phyloP scores from a whole-genome alignment of 495 filamentous ascomycete genomes.

The Trichoderma asperelloides region DNA sequence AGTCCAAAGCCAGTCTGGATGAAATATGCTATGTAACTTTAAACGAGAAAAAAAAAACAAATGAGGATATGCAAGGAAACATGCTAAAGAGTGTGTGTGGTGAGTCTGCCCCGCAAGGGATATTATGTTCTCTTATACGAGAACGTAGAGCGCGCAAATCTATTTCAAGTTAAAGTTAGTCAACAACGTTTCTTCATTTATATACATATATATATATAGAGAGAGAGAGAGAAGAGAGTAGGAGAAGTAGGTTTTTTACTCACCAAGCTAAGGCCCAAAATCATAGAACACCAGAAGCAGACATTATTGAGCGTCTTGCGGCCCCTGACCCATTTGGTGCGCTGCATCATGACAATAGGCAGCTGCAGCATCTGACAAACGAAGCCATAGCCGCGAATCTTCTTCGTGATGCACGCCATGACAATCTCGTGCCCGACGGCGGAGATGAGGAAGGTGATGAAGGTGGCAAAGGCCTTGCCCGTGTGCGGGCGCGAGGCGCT shows the following conservation, averaged over 20 bases:
- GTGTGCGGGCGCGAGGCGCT: slow-evolving; percentile 64
- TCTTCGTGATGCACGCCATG: slow-evolving; percentile 97
- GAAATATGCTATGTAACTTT: neutral
- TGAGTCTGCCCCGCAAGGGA: neutral
- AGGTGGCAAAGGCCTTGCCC: slow-evolving; percentile 68
- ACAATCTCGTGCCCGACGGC: slow-evolving; percentile 89
- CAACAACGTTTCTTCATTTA: neutral
- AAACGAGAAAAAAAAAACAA: neutral
- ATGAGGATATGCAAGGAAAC: neutral
- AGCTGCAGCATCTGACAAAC: slow-evolving; percentile 92
- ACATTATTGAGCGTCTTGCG: slow-evolving; percentile 79
- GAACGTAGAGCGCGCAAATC: slow-evolving; percentile 47
- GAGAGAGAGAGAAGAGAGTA: too few relatives aligned
- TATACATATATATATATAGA: too few relatives aligned
- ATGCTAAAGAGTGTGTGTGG: neutral
- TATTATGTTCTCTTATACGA: slow-evolving; percentile 24
- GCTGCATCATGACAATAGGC: slow-evolving; percentile 85
- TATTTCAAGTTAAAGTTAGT: slow-evolving; percentile 11
- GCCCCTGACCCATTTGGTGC: slow-evolving; percentile 63
- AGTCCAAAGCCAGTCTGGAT: slow-evolving; percentile 3
- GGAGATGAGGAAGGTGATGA: slow-evolving; percentile 87
- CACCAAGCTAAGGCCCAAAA: slow-evolving; percentile 79
- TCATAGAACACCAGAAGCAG: slow-evolving; percentile 94
- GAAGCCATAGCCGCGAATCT: slow-evolving; percentile 89
- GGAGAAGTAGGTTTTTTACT: too few relatives aligned